Evolutionary conservation across 2,329 filamentous ascomycete species (phyloP).

Genomic region (Aspergillus japonicus): DNA sequence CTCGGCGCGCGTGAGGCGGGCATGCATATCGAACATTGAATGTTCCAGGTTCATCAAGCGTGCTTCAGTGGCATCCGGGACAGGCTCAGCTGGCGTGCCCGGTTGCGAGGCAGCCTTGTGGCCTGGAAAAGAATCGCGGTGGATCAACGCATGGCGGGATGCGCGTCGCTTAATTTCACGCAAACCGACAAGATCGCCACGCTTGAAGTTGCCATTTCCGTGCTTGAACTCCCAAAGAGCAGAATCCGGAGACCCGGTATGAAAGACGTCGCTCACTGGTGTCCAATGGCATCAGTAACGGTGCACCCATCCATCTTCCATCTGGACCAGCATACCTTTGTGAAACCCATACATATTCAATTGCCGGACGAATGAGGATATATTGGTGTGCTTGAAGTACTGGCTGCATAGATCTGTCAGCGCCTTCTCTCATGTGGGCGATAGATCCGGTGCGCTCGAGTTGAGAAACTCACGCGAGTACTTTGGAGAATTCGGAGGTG

Average conservation of each 20-base stretch:
- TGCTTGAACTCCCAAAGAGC: constrained; percentile 99
- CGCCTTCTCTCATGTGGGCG: neutral
- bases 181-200: constrained; percentile 84
- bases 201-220: constrained; percentile 94
- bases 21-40: constrained; percentile 74
- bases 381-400: constrained; percentile 99
- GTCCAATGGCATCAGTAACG: constrained; percentile 11
- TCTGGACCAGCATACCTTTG: constrained; percentile 66
- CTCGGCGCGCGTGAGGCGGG: constrained; percentile 75
- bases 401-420: constrained; percentile 59
- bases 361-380: constrained; percentile 96
- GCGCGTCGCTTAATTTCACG: constrained; percentile 94
- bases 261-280: constrained; percentile 94
- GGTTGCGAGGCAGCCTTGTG: constrained; percentile 78
- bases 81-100: constrained; percentile 79
- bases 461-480: constrained; percentile 73
- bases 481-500: constrained; percentile 95
- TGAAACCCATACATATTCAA: constrained; percentile 99
- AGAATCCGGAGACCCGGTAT: constrained; percentile 88
- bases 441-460: neutral
- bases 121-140: constrained; percentile 81
- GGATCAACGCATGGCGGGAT: constrained; percentile 87
- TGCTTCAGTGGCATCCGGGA: constrained; percentile 75
- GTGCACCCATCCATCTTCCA: neutral
- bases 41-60: constrained; percentile 76